These are phyloP conservation scores for Boletus pseudopeckii DNA, from an alignment of 768 basidiomycete species.

Conservation along the genomic window DNA sequence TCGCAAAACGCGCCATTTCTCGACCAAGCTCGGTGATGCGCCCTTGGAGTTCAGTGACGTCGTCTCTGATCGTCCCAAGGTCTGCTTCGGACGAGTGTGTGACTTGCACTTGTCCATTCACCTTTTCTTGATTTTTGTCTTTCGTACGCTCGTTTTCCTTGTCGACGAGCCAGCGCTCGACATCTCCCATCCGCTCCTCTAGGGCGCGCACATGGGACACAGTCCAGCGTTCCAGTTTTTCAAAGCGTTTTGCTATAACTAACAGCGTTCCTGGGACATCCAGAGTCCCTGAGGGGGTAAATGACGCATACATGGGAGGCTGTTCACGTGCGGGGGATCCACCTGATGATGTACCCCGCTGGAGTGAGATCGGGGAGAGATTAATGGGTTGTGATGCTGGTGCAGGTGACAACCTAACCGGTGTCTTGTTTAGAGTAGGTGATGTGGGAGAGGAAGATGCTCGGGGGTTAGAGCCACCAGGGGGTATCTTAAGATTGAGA, in stretches of 20 bases:
- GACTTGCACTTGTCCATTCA: background rate
- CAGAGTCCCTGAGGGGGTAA: slow-evolving; percentile 63
- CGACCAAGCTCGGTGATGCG: slow-evolving; percentile 72
- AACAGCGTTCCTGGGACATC: slow-evolving; percentile 75
- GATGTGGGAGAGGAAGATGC: slow-evolving; percentile 54
- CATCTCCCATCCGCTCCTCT: slow-evolving; percentile 89
- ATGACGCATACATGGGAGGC: slow-evolving; percentile 75
- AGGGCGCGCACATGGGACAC: slow-evolving; percentile 84
- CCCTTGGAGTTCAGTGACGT: slow-evolving; percentile 69
- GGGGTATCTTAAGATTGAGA: slow-evolving; percentile 53
- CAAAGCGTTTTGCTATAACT: slow-evolving; percentile 70
- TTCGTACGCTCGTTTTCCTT: slow-evolving; percentile 60
- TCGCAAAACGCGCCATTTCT: slow-evolving; percentile 74
- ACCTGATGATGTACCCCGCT: slow-evolving; percentile 40
- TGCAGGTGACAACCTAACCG: slow-evolving; percentile 31
- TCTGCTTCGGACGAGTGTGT: slow-evolving; percentile 32
- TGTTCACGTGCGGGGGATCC: slow-evolving; percentile 42
- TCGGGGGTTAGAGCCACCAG: slow-evolving; percentile 44
- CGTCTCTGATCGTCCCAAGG: slow-evolving; percentile 58
- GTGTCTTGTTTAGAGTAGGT: slow-evolving; percentile 49
- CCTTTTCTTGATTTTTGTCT: slow-evolving; percentile 40
- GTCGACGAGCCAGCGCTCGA: slow-evolving; percentile 86
- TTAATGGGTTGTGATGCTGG: slow-evolving; percentile 45
- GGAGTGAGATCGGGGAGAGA: slow-evolving; percentile 64
- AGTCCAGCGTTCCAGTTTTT: slow-evolving; percentile 88